phyloP scores from a whole-genome alignment of 805 yeast genomes.

The Starmera dryadoides region DNA sequence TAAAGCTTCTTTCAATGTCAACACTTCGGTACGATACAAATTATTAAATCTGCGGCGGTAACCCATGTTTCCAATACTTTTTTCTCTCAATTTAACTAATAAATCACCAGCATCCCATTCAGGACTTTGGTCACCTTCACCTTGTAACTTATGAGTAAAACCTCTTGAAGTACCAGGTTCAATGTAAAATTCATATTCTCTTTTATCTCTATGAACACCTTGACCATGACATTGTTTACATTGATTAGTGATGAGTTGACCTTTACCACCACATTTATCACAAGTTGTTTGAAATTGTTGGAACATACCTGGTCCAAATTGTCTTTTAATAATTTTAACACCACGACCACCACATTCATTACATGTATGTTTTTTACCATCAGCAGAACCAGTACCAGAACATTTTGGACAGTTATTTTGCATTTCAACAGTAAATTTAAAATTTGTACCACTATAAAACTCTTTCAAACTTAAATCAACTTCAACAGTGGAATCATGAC shows the following conservation, averaged over 20 bases:
- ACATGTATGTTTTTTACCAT: conserved; percentile 65
- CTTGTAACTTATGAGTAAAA: conserved; percentile 49
- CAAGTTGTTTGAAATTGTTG: conserved; percentile 80
- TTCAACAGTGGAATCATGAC: conserved; percentile 52
- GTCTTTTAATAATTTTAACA: conserved; percentile 52
- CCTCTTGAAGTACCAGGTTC: conserved; percentile 66
- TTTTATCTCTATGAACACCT: conserved; percentile 48
- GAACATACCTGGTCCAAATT: conserved; percentile 84
- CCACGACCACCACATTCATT: conserved; percentile 72
- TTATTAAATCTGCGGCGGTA: conserved; percentile 72
- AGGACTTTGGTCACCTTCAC: conserved; percentile 82
- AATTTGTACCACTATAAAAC: conserved; percentile 60
- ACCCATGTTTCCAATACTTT: conserved; percentile 56
- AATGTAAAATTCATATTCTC: conserved; percentile 55
- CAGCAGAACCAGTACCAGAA: conserved; percentile 80
- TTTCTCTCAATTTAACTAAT: conserved; percentile 53
- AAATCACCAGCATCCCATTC: conserved; percentile 81
- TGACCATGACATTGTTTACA: conserved; percentile 70
- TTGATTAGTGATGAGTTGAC: conserved; percentile 52
- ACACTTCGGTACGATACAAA: conserved; percentile 74
- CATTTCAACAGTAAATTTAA: conserved; percentile 57
- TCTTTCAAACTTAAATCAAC: conserved; percentile 55
- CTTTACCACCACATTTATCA: conserved; percentile 74
- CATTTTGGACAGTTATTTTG: conserved; percentile 74
- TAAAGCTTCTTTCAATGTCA: conserved; percentile 65